Evolutionary conservation across 208 protist species (phyloP), one percentile per base, ranked within the genome.

Genomic region (Angomonas deanei): DNA sequence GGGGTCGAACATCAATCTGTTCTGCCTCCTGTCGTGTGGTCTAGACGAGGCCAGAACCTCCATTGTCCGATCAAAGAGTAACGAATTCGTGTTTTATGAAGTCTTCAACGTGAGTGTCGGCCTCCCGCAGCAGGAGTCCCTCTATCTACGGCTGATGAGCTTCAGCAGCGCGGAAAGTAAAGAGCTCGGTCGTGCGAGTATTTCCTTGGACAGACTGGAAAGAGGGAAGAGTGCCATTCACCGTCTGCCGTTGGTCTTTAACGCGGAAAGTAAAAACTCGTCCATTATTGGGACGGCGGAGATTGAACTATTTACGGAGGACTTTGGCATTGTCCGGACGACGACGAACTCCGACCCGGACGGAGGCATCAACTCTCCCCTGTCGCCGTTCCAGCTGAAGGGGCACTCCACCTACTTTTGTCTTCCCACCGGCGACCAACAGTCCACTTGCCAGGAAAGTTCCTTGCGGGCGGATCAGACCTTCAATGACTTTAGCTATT

Each of bases 61-160:
- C 11, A 78, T 85, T 50, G 76, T 77, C 10, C 48, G 73, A 26
- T 77, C 77, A n/a, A 28, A 17, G 10, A 23, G 39, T 4, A 59
- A 42, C 5, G 80, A 88, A 56, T 89, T 72, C 58, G 60, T 80
- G 5, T 86, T 94, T 58, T 56, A 75, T 39, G 88, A 91, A 46
- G 67, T 27, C 50, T 90, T 91, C 74, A 58, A 84, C 53, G 49
- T 92, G 34, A 39, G 13, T 21, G 68, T 94, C 46, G 81, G 83
- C 19, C 55, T 92, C 30, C 88, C 88, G 6, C 72, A 79, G 27
- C 66, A 68, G n/a, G 85, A 94, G 28, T 64, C 75, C 61, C 61
- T 92, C 46, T 66, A 84, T 61, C 46, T 94, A 4, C 84, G 88
- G 30, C 21, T 91, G 6, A 70, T 86, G 61, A 53, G 74, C 33